phyloP scores from a whole-genome alignment of 2,329 filamentous ascomycete genomes.

The Ascosphaera apis region DNA sequence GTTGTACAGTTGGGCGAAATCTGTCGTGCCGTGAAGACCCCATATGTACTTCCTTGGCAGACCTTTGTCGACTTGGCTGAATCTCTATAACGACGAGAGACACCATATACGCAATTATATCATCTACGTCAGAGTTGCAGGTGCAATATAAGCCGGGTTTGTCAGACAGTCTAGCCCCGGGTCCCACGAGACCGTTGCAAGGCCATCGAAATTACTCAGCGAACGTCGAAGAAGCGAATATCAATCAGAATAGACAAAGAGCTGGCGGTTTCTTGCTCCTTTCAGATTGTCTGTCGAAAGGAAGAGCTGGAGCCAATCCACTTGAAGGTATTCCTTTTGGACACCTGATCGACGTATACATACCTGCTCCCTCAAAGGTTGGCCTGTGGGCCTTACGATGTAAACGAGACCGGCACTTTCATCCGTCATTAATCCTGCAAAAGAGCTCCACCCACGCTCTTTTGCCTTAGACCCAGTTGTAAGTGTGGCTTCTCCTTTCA shows the following conservation, averaged over 20 bases:
- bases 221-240: too few species aligned
- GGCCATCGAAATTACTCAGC: neutral
- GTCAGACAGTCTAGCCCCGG: too few species aligned
- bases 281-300: too few species aligned
- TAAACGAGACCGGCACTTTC: neutral
- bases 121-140: too few species aligned
- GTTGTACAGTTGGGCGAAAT: neutral
- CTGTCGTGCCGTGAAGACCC: neutral
- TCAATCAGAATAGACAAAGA: too few species aligned
- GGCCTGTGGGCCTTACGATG: neutral
- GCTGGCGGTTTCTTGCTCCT: too few species aligned
- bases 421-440: neutral
- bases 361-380: neutral
- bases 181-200: neutral
- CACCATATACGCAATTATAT: too few species aligned
- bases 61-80: neutral
- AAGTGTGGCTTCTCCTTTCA: too few species aligned
- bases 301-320: too few species aligned
- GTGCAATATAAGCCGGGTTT: too few species aligned
- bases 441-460: conserved; percentile 7
- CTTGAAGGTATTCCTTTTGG: neutral
- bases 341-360: neutral
- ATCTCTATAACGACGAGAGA: neutral
- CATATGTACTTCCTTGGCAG: neutral
- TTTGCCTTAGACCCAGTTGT: too few species aligned